Evolutionary conservation across 805 yeast genomes (phyloP).

Genomic region (Saturnispora sekii): DNA sequence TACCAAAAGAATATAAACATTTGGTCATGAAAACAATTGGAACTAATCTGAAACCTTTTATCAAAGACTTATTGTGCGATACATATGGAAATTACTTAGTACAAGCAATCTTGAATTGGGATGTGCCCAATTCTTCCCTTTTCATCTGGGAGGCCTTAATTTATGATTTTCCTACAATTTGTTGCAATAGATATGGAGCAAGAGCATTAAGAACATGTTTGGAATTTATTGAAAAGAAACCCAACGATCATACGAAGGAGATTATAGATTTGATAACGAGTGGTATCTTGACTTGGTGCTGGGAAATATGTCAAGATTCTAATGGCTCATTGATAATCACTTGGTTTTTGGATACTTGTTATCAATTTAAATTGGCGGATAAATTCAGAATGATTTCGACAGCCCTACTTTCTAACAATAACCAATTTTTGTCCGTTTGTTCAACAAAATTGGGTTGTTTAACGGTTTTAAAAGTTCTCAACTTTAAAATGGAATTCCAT

Average conservation of each 20-base stretch:
- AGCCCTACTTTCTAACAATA: conserved; percentile 10
- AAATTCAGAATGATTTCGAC: conserved; percentile 48
- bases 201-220: conserved; percentile 89
- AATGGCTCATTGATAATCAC: conserved; percentile 87
- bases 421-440: conserved; percentile 19
- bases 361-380: conserved; percentile 34
- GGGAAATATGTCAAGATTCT: conserved; percentile 67
- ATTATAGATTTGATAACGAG: conserved; percentile 67
- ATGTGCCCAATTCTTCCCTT: conserved; percentile 52
- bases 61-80: conserved; percentile 81
- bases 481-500: conserved; percentile 38
- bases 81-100: conserved; percentile 96
- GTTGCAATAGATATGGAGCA: conserved; percentile 89
- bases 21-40: conserved; percentile 46
- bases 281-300: conserved; percentile 67
- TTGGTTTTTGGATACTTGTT: conserved; percentile 88
- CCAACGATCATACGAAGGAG: conserved; percentile 37
- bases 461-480: conserved; percentile 64
- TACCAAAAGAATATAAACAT: conserved; percentile 30
- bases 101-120: conserved; percentile 88
- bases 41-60: conserved; percentile 63
- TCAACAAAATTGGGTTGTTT: conserved; percentile 64
- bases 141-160: conserved; percentile 80
- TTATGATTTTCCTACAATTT: conserved; percentile 67
- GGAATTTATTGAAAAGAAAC: conserved; percentile 32